Evolutionary conservation across 106 monocot genomes (phyloP).

Genomic region (Apostasia ramifera): DNA sequence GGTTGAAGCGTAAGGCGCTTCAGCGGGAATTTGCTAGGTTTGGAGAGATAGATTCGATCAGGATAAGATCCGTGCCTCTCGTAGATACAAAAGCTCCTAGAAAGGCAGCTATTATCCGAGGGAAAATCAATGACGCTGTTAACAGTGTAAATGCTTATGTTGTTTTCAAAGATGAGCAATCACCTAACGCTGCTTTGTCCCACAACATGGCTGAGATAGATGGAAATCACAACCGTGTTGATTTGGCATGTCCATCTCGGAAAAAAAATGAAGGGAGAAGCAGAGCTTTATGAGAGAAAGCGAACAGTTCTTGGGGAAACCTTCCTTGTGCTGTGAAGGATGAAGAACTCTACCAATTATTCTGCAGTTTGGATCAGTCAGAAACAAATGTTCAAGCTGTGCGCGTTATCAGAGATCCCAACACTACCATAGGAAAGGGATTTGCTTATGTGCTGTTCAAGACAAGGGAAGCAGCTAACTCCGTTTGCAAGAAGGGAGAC

Average conservation of each 20-base stretch:
- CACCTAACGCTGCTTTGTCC: slow-evolving; percentile 55
- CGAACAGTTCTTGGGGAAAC: slow-evolving; percentile 86
- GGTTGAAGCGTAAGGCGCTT: slow-evolving; percentile 65
- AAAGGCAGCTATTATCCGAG: slow-evolving; percentile 62
- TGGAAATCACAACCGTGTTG: slow-evolving; percentile 91
- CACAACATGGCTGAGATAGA: slow-evolving; percentile 82
- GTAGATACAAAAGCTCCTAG: slow-evolving; percentile 61
- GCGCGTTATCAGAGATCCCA: slow-evolving; percentile 82
- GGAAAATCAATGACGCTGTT: slow-evolving; percentile 65
- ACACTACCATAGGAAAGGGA: slow-evolving; percentile 86
- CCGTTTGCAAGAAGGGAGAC: slow-evolving; percentile 34
- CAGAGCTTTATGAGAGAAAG: slow-evolving; percentile 79
- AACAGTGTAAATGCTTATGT: slow-evolving; percentile 92
- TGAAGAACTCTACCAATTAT: slow-evolving; percentile 85
- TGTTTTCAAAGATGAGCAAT: slow-evolving; percentile 87
- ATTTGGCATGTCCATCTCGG: slow-evolving; percentile 90
- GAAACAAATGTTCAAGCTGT: slow-evolving; percentile 69
- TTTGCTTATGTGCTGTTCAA: slow-evolving; percentile 92
- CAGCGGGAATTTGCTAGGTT: slow-evolving; percentile 72
- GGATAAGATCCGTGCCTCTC: slow-evolving; percentile 84
- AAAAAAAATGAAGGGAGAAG: slow-evolving; percentile 80
- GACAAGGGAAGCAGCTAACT: slow-evolving; percentile 86
- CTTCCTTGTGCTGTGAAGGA: slow-evolving; percentile 98
- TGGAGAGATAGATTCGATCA: slow-evolving; percentile 78
- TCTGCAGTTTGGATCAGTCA: slow-evolving; percentile 39